Conservation (phyloP, 176 grass and related monocot species). For the Avena insularis region DNA sequence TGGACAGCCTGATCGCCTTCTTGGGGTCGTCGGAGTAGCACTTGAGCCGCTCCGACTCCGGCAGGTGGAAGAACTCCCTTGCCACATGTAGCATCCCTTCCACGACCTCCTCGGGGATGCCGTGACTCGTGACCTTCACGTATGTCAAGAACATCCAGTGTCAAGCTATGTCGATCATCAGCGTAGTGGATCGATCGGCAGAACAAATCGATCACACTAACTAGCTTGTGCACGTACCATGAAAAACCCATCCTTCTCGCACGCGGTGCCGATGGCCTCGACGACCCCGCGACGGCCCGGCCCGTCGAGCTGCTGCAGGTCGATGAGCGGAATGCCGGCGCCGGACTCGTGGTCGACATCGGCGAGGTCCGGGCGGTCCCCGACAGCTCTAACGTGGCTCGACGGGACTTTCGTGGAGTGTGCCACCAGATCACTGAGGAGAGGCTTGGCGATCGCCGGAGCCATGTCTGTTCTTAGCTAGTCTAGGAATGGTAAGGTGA, state of each 20-base stretch:
- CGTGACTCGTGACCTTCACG: conserved; percentile 74
- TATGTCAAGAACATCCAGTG: neutral
- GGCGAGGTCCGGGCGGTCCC: conserved; percentile 71
- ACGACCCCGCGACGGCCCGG: conserved; percentile 48
- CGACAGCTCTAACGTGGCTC: conserved; percentile 60
- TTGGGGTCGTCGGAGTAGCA: conserved; percentile 90
- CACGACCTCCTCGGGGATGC: conserved; percentile 60
- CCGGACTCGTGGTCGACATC: conserved; percentile 51
- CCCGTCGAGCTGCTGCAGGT: conserved; percentile 58
- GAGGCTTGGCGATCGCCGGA: conserved; percentile 36
- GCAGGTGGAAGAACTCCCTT: conserved; percentile 91
- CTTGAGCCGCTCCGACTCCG: conserved; percentile 87
- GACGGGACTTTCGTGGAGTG: conserved; percentile 39
- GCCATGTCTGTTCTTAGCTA: conserved; percentile 32
- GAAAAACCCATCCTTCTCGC: conserved; percentile 76
- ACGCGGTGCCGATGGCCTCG: conserved; percentile 65
- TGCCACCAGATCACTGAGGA: conserved; percentile 57
- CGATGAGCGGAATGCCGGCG: conserved; percentile 64
- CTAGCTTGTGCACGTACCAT: conserved; percentile 34
- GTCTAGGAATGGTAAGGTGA: neutral
- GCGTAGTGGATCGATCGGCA: neutral
- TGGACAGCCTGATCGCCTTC: conserved; percentile 78
- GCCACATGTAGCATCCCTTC: conserved; percentile 69
- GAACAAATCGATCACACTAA: neutral
- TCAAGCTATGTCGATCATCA: neutral